These are phyloP conservation scores for Trichomonascaceae sp. DNA, from an alignment of 1,139 yeast species.

Conservation along the genomic window DNA sequence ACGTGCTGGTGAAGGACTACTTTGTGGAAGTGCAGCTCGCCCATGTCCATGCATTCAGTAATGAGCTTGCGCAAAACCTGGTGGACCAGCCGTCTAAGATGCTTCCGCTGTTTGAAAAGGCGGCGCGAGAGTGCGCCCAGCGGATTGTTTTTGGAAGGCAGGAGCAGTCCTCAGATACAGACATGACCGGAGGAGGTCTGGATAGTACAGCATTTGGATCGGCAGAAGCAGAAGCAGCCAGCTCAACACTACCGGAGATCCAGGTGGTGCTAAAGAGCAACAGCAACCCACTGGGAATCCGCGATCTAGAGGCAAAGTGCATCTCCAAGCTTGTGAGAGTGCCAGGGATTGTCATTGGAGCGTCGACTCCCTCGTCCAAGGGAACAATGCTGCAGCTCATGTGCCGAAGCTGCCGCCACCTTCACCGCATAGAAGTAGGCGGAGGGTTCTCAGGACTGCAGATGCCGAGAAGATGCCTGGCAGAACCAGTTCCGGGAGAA, in stretches of 20 bases:
- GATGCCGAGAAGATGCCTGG: constrained; percentile 60
- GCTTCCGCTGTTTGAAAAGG: constrained; percentile 72
- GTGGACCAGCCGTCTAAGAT: constrained; percentile 81
- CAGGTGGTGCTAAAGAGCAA: constrained; percentile 70
- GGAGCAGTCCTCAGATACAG: constrained; percentile 3
- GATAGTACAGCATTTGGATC: no score
- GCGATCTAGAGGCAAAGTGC: constrained; percentile 77
- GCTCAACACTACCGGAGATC: constrained; percentile 50
- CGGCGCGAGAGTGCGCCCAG: constrained; percentile 83
- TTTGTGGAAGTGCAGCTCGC: constrained; percentile 66
- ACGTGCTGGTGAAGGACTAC: constrained; percentile 65
- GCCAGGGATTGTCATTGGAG: constrained; percentile 86
- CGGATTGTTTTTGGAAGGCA: constrained; percentile 50
- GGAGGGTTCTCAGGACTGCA: constrained; percentile 71
- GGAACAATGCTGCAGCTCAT: constrained; percentile 76
- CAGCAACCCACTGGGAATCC: constrained; percentile 58
- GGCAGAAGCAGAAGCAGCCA: not conserved
- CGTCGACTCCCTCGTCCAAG: constrained; percentile 79
- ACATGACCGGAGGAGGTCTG: no score
- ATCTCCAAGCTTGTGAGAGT: constrained; percentile 83
- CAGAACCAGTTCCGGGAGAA: constrained; percentile 40
- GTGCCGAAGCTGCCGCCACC: constrained; percentile 81
- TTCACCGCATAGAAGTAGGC: constrained; percentile 49
- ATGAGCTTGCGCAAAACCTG: constrained; percentile 72
- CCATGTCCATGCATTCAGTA: constrained; percentile 78